Evolutionary conservation across 2,329 filamentous ascomycete genomes (phyloP), one percentile per base, ranked within the genome.

Genomic region (Aquanectria penicillioides): DNA sequence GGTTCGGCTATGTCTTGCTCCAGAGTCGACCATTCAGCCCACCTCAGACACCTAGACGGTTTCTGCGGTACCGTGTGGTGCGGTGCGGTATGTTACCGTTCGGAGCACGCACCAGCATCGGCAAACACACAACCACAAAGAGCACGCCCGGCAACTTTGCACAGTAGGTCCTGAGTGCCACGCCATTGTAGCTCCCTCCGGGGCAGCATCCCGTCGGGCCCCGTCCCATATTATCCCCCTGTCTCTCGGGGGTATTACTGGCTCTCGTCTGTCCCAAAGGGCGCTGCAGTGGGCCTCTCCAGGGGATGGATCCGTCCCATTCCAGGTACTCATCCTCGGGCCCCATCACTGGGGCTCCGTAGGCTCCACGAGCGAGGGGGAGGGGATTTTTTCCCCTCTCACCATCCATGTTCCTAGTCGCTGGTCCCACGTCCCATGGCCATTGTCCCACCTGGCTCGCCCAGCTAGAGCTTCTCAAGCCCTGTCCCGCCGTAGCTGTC

Each of bases 171-270:
- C n/a, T n/a, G n/a, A n/a, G n/a, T n/a, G 44, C 46, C 53, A 33
- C 11, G 34, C 57, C 26, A 34, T 37, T 47, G 38, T 29, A 49
- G 22, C 34, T 10, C 36, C 38, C 49, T 20, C 44, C 65, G 59
- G 52, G 65, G 57, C 50, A 61, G 43, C 38, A 57, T 34, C 57
- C 41, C 50, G 43, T 25, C 33, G 44, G 20, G 40, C 56, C 59
- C 65, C 62, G 59, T 54, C 53, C 65, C 62, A 51, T 57, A 55
- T 41, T 38, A 40, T 47, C 55, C 46, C n/a, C 44, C 46, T 52
- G 47, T 36, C 47, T 43, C 36, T n/a, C 53, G 40, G 47, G 41
- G 26, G 33, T 48, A 25, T 26, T 54, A 40, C 49, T 51, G 40
- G 51, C 48, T 49, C 43, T 46, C 31, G 52, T 25, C 60, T 53